A percentile compares a stretch with the other conserved stretches of the same genome.
Conservation (phyloP, 2,329 filamentous ascomycete species). For the Pseudopithomyces chartarum region DNA sequence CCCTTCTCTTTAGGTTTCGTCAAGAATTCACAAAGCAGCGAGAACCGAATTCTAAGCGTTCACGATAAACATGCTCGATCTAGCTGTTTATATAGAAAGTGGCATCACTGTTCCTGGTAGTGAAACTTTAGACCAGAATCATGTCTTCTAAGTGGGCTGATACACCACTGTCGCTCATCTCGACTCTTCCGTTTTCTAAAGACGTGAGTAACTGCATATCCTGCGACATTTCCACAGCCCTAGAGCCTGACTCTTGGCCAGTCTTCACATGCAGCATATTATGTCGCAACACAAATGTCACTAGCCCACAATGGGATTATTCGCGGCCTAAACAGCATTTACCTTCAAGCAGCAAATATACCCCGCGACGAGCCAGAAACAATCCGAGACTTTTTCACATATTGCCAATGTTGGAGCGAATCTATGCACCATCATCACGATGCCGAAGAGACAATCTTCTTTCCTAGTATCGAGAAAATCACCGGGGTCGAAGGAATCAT, state of each 20-base stretch:
- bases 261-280: conserved; percentile 39
- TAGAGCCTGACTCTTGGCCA: conserved; percentile 9
- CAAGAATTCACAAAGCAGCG: too few species aligned
- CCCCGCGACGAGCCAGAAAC: conserved; percentile 59
- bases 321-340: conserved; percentile 68
- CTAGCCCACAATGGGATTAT: conserved; percentile 67
- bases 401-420: conserved; percentile 48
- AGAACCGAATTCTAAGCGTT: too few species aligned
- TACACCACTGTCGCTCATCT: conserved; percentile 29
- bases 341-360: conserved; percentile 60
- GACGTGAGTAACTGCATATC: conserved; percentile 18
- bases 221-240: background rate
- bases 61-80: too few species aligned
- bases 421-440: conserved; percentile 67
- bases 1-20: too few species aligned
- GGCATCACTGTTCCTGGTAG: too few species aligned
- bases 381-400: conserved; percentile 40
- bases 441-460: conserved; percentile 63
- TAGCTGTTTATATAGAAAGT: too few species aligned
- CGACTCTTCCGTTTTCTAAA: conserved; percentile 28
- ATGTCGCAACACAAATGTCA: conserved; percentile 66
- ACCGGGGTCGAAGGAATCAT: conserved; percentile 58
- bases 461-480: conserved; percentile 60
- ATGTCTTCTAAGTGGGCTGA: conserved; percentile 31
- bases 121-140: background rate